Conservation (phyloP, 192 early-diverging fungal species). For the Mycoemilia scoparia region DNA sequence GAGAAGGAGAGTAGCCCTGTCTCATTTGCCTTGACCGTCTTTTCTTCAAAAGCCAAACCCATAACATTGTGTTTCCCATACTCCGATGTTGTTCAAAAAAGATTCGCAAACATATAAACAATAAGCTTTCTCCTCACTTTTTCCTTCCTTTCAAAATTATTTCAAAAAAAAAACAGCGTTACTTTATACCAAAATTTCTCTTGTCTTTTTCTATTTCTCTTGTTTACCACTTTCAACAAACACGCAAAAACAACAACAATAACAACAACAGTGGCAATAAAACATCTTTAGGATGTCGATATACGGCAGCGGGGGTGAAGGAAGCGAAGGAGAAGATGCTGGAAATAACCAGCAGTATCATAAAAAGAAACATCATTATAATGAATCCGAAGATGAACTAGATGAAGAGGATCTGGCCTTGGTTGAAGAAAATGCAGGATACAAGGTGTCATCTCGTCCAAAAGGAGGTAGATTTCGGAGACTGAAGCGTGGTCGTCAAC, state of each 20-base stretch:
- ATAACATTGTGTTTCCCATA: too few species aligned
- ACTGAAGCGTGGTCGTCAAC: constrained; percentile 54
- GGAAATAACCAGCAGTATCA: neutral
- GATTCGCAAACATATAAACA: too few species aligned
- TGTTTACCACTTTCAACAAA: neutral
- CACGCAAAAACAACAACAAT: too few species aligned
- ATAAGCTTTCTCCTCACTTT: too few species aligned
- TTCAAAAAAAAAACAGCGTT: too few species aligned
- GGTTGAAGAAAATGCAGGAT: constrained; percentile 70
- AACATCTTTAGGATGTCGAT: neutral
- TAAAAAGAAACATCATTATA: constrained; percentile 1
- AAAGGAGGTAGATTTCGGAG: constrained; percentile 44
- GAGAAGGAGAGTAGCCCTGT: too few species aligned
- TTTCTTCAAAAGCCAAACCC: too few species aligned
- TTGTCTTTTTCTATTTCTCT: neutral
- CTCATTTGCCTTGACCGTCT: too few species aligned
- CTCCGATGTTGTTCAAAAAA: too few species aligned
- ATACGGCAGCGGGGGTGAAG: neutral
- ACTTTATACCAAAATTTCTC: neutral
- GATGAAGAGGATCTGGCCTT: constrained; percentile 89
- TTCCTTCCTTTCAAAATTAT: too few species aligned
- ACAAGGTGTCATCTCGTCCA: constrained; percentile 29
- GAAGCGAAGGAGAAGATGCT: constrained; percentile 1
- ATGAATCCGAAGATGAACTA: constrained; percentile 43
- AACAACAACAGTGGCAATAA: neutral